These are phyloP conservation scores for Boletus subcaerulescens DNA, from an alignment of 768 basidiomycete species.

Conservation along the genomic window DNA sequence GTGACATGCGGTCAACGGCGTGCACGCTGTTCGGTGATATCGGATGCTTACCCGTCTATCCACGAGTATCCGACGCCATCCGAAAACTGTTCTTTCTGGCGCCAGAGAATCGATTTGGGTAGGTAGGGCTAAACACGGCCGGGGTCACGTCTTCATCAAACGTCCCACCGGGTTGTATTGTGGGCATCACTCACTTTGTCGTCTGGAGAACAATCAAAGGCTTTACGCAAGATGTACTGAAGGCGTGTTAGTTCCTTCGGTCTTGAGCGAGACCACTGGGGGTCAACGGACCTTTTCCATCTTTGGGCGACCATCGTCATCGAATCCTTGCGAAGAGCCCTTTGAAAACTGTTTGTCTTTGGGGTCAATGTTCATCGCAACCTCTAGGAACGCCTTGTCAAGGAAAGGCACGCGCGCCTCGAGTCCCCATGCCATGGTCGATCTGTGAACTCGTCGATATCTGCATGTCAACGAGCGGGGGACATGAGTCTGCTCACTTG, in stretches of 20 bases:
- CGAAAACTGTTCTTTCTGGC: conserved; percentile 99
- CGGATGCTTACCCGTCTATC: conserved; percentile 80
- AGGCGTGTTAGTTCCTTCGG: conserved; percentile 9
- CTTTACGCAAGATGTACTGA: conserved; percentile 93
- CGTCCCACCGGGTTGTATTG: neutral
- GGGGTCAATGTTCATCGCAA: conserved; percentile 87
- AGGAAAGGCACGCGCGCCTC: conserved; percentile 99
- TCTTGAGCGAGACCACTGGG: neutral
- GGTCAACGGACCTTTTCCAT: conserved; percentile 84
- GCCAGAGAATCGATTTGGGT: conserved; percentile 92
- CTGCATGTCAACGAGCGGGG: neutral
- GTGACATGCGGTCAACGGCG: neutral
- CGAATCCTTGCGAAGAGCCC: conserved; percentile 66
- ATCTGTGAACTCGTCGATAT: conserved; percentile 44
- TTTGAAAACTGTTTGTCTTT: conserved; percentile 88
- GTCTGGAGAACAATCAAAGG: conserved; percentile 83
- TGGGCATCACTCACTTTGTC: conserved; percentile 51
- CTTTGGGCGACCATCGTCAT: conserved; percentile 81
- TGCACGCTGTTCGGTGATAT: neutral
- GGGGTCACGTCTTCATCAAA: neutral
- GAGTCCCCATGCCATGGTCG: conserved; percentile 99
- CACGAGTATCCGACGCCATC: conserved; percentile 98
- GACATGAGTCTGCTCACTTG: conserved; percentile 57
- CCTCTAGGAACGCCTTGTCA: conserved; percentile 93
- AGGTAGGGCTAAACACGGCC: conserved; percentile 69